Evolutionary conservation across 2,329 filamentous ascomycete genomes (phyloP), one percentile per base, ranked within the genome.

Genomic region (Cryphonectria japonica): DNA sequence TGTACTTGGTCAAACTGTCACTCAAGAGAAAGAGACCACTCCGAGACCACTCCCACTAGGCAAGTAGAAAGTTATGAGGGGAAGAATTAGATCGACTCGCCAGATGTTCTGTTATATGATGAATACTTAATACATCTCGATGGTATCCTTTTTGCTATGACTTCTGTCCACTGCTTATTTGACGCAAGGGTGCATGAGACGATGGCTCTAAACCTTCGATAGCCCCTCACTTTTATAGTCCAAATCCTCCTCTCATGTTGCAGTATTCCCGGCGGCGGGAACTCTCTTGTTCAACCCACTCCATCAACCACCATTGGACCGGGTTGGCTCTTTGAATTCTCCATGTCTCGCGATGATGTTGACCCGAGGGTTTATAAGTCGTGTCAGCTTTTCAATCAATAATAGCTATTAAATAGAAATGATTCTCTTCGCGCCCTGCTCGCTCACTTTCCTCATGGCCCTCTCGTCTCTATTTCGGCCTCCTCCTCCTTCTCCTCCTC

Each of bases 281-380:
- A 39, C 19, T n/a, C 32, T 46, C 11, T 11, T 26, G 46, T 50
- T n/a, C 46, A 50, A 50, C 19, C 46, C n/a, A 39, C 43, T 7
- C 61, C 46, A 41, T 34, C 52, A 43, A 41, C 22, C 62, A 54
- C 62, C 39, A 67, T 69, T 71, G 62, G 67, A 50, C 43, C 54
- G 67, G 67, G 62, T 43, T 66, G 26, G 13, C 59, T 63, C 67
- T 50, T 19, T 2, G 26, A 39, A 9, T 37, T 61, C 32, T 41
- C 52, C 43, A 32, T 34, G 32, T 14, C 54, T 72, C 71, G 71
- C 66, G 32, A 66, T 41, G 69, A 71, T 71, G 69, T 67, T 72
- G 6, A 43, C 62, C 71, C 71, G 71, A 72, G 66, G n/a, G 8
- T 9, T 46, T 8, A 43, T 1, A 50, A 26, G 6, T 9, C 14